Evolutionary conservation across 2,329 filamentous ascomycete genomes (phyloP), one percentile per base, ranked within the genome.

Genomic region (Aspergillus hiratsukae): DNA sequence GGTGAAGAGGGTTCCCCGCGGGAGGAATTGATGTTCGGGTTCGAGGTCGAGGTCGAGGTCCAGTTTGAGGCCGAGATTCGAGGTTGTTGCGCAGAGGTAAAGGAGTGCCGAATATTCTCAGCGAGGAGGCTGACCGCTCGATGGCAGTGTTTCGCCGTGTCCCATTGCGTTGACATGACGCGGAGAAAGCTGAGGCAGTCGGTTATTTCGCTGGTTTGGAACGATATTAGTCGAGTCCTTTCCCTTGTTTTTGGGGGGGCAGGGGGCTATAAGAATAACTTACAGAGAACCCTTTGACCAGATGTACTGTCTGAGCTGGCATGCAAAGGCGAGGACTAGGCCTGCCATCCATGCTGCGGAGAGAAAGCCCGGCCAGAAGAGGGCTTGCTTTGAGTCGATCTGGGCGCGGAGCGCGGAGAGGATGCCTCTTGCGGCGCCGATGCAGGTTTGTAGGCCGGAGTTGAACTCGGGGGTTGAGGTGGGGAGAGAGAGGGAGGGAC

Each of bases 321-420:
- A 76, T 17, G 74, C 73, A 54, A 75, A 75, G 11, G 72, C 73
- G 52, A 75, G 67, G 4, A 76, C 71, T 5, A 76, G 64, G 10
- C 73, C 73, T 0, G 72, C 69, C 73, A 76, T 76, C 70, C 73
- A 76, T 1, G 70, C 70, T 0, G 74, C 74, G 1, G 72, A 75
- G 4, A 76, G 56, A 19, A 75, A 69, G 0, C 73, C 72, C 0
- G 74, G 74, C 63, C 73, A 72, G 59, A 75, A 75, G 35, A 76
- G 63, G 4, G 70, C 66, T 51, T 75, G 73, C 1, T 61, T 59
- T 35, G 64, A 64, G 45, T 67, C 61, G 28, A 65, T 59, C 52
- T 76, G 74, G 1, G 63, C 56, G 31, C 68, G 69, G 7, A 76
- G 63, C 0, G 71, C 72, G 5, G 69, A 61, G n/a, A 75, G 60